Base-by-base conservation (phyloP, 495 filamentous ascomycete genomes). In the Xylaria telfairii region DNA sequence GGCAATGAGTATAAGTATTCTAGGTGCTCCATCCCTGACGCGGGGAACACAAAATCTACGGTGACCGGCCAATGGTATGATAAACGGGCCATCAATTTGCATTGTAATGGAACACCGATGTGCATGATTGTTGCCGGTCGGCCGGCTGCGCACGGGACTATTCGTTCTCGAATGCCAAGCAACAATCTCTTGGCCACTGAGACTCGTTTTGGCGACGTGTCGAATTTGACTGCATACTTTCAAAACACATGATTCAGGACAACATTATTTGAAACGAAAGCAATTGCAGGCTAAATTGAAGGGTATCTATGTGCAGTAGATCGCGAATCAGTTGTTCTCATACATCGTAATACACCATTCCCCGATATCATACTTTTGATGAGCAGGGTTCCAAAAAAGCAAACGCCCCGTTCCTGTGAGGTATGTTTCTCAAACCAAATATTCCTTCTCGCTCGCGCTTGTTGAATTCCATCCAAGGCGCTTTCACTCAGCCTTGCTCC, bases 251-350 rank as follows among this genome's bases (percentile, higher is more conserved):
- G 39, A 44, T 41, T 1, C 37, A 15, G 21, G 19, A 41, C 21
- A 62, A 42, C 8, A 9, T 62, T 24, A 42, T 21, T 62, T 42
- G n/a, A 42, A 28, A 7, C 37, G 32, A 51, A 54, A 54, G 46
- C 30, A 66, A 53, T 39, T 21, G 30, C n/a, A 54, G 34, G 46
- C 64, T 66, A 24, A 54, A 66, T 54, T 66, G 53, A 59, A 47
- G 57, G 67, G 67, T 69, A 69, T 69, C 67, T 53, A 69, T 53
- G 34, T n/a, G 44, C 44, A 24, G 47, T 26, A 34, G 32, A 66
- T 62, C 37, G 59, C 64, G 61, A 19, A 47, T 26, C n/a, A 17
- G 15, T 24, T 26, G n/a, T 53, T 54, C 67, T 69, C 57, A 34
- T 69, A 69, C 67, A 63, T 41, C 32, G 19, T 42, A 24, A 32